Conservation (phyloP, 208 protist species). For the Leishmania tarentolae region DNA sequence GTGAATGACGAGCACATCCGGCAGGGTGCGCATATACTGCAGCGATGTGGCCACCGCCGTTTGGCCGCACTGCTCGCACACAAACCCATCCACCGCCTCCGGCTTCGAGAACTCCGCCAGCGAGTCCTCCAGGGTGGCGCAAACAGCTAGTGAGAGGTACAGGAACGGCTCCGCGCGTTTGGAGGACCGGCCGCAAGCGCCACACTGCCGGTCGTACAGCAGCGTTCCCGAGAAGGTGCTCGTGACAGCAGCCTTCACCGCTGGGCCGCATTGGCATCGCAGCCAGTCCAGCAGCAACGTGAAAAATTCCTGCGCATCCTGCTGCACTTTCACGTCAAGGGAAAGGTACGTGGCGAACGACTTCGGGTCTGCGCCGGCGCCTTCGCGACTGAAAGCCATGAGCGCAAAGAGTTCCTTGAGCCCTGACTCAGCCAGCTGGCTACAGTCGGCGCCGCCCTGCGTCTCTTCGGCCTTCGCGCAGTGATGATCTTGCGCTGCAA, state of each 20-base stretch:
- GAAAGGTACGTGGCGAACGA: constrained; percentile 71
- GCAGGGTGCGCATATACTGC: constrained; percentile 75
- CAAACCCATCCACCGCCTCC: constrained; percentile 72
- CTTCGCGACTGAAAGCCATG: constrained; percentile 70
- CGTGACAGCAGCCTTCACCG: constrained; percentile 45
- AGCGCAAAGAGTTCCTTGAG: constrained; percentile 73
- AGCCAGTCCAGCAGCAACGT: constrained; percentile 78
- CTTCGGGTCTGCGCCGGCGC: constrained; percentile 47
- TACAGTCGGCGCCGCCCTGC: background rate
- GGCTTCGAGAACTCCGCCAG: constrained; percentile 59
- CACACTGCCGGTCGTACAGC: constrained; percentile 76
- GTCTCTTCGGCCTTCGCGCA: background rate
- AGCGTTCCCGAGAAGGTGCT: constrained; percentile 62
- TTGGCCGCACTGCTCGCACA: constrained; percentile 66
- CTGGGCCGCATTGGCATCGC: constrained; percentile 43
- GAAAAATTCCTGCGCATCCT: constrained; percentile 87
- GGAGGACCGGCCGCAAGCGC: constrained; percentile 49
- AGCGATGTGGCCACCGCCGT: constrained; percentile 62
- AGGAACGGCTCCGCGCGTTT: constrained; percentile 74
- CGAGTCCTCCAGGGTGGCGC: constrained; percentile 57
- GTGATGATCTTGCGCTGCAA: background rate
- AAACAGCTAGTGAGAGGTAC: constrained; percentile 73
- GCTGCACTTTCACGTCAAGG: constrained; percentile 66
- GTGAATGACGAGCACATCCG: constrained; percentile 76
- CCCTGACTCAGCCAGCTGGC: constrained; percentile 41